phyloP scores from a whole-genome alignment of 768 basidiomycete species.

The Leccinum barrowsii region DNA sequence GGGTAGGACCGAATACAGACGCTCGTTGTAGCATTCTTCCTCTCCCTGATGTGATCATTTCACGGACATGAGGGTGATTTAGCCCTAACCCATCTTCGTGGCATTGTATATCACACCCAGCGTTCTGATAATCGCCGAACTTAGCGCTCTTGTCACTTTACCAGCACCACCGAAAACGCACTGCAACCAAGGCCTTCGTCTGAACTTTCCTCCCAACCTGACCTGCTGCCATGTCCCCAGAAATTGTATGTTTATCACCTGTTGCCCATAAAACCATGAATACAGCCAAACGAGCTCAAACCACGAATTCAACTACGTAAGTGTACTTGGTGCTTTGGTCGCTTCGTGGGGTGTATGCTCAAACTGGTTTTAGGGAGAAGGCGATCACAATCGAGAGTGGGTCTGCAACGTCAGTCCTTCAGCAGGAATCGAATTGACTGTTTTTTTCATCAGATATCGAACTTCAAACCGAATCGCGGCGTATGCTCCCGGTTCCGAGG shows the following conservation, averaged over 20 bases:
- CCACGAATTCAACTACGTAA: background rate
- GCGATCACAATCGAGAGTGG: conserved; percentile 2
- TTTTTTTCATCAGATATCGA: background rate
- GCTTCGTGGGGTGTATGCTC: background rate
- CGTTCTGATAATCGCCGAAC: background rate
- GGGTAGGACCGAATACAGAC: background rate
- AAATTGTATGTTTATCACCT: background rate
- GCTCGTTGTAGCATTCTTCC: conserved; percentile 1
- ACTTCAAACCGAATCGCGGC: background rate
- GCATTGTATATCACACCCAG: background rate
- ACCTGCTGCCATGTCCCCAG: background rate
- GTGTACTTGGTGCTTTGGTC: background rate
- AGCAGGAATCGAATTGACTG: too few species aligned
- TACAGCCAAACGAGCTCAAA: background rate
- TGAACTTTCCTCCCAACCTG: background rate
- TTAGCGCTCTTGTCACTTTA: background rate
- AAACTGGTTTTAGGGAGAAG: background rate
- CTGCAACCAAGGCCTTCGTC: background rate
- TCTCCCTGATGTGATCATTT: conserved; percentile 6
- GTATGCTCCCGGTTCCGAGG: background rate
- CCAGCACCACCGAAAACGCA: background rate
- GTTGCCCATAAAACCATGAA: background rate
- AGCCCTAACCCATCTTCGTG: background rate
- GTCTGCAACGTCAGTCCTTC: rapidly evolving
- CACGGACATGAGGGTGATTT: background rate